Evolutionary conservation across 1,139 yeast genomes (phyloP).

Genomic region (Sugiyamaella novakii): DNA sequence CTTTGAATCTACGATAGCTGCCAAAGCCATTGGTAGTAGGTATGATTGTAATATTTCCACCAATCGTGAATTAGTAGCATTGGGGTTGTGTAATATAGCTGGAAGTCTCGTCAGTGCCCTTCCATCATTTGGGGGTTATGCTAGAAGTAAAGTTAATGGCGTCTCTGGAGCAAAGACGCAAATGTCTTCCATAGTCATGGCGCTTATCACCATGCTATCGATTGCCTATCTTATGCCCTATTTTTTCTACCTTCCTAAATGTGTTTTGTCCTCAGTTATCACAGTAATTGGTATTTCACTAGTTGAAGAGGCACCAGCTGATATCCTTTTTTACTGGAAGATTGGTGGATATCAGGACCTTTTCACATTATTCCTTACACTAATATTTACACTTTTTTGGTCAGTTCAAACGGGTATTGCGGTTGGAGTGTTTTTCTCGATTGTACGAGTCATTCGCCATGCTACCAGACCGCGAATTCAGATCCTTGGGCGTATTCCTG

Average conservation of each 20-base stretch:
- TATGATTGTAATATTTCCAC: slow-evolving; percentile 42
- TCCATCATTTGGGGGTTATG: slow-evolving; percentile 97
- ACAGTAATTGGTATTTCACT: slow-evolving; percentile 77
- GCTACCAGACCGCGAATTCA: slow-evolving; percentile 89
- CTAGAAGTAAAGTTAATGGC: slow-evolving; percentile 86
- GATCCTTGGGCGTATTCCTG: slow-evolving; percentile 80
- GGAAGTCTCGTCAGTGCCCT: slow-evolving; percentile 75
- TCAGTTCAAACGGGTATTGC: slow-evolving; percentile 91
- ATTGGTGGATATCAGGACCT: slow-evolving; percentile 79
- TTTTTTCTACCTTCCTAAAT: slow-evolving; percentile 74
- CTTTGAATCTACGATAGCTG: slow-evolving; percentile 92
- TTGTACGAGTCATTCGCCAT: slow-evolving; percentile 78
- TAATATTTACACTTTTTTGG: slow-evolving; percentile 70
- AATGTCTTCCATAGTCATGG: slow-evolving; percentile 79
- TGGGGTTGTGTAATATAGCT: slow-evolving; percentile 73
- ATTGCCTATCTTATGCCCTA: slow-evolving; percentile 62
- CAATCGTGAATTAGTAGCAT: slow-evolving; percentile 67
- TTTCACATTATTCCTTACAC: slow-evolving; percentile 70
- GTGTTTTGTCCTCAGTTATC: slow-evolving; percentile 80
- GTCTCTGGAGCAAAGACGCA: slow-evolving; percentile 86
- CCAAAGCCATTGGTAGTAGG: slow-evolving; percentile 52
- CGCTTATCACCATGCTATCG: slow-evolving; percentile 66
- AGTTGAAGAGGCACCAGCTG: slow-evolving; percentile 85
- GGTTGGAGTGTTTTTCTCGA: slow-evolving; percentile 77
- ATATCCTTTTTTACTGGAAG: slow-evolving; percentile 69